These are phyloP conservation scores for Fusarium coffeatum DNA, from an alignment of 2,329 filamentous ascomycete genomes.

Conservation along the genomic window DNA sequence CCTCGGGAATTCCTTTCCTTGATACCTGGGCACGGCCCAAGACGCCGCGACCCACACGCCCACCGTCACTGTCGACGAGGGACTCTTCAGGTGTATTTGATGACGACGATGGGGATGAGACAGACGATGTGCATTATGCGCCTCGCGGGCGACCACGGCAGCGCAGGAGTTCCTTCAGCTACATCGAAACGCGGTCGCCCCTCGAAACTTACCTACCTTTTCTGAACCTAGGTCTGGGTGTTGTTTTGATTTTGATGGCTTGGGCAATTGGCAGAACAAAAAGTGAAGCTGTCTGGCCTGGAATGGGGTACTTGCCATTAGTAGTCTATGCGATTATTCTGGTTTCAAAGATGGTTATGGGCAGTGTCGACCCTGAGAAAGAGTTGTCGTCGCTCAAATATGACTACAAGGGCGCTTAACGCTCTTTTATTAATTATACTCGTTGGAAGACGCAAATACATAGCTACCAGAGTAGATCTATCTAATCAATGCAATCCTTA, in stretches of 20 bases:
- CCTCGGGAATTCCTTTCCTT: conserved; percentile 64
- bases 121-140: conserved; percentile 24
- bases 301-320: conserved; percentile 64
- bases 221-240: conserved; percentile 69
- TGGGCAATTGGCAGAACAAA: conserved; percentile 51
- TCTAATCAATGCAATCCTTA: conserved; percentile 14
- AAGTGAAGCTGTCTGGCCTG: conserved; percentile 53
- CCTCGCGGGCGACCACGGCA: conserved; percentile 31
- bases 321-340: conserved; percentile 71
- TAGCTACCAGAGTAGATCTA: conserved; percentile 15
- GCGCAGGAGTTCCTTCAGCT: conserved; percentile 40
- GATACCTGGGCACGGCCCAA: conserved; percentile 57
- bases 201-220: conserved; percentile 69
- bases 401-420: conserved; percentile 73
- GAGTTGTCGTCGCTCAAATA: conserved; percentile 73
- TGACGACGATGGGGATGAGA: conserved; percentile 37
- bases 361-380: conserved; percentile 73
- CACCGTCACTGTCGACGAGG: conserved; percentile 36
- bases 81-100: conserved; percentile 24
- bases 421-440: neutral
- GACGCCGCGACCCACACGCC: conserved; percentile 43
- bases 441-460: neutral
- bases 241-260: conserved; percentile 62
- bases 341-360: conserved; percentile 73
- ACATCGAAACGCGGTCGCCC: conserved; percentile 52